Evolutionary conservation across 805 yeast species (phyloP), one percentile per base, ranked within the genome.

Genomic region (Wickerhamomyces ciferrii): DNA sequence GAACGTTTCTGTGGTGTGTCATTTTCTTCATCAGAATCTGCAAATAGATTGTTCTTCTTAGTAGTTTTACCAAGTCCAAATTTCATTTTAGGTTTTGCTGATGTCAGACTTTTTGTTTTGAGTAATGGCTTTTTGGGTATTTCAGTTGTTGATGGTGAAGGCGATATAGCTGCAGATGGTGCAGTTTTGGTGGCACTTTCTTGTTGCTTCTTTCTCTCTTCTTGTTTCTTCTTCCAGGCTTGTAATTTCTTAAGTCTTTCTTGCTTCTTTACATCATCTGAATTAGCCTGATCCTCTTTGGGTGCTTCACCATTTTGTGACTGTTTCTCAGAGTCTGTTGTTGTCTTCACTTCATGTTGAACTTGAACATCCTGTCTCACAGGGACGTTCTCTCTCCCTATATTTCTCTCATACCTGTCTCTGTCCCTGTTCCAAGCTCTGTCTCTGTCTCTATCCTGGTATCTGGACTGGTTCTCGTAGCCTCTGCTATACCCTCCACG

Each of bases 191-290:
- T 18, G 21, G 17, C 38, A 43, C 43, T 52, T 44, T 50, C 57
- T 34, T 49, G 51, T 19, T 47, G 57, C 43, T 37, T 58, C 59
- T 53, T 63, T 43, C 51, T 39, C 45, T 52, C 60, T 21, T 52
- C 55, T 47, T 65, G 69, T 52, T 68, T 71, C 63, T 60, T 66
- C 59, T 76, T 78, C 83, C 84, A 79, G 23, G 76, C 79, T 46
- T 74, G 77, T 0, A 78, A 56, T 47, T 74, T 68, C 49, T 62
- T 60, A 39, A 66, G 68, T 39, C 74, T 64, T 37, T 62, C 66
- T 21, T 46, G 51, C 44, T 53, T 55, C 51, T 54, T 56, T 14
- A 44, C 36, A 21, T 50, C 59, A 15, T 10, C 43, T 20, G 11
- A 5, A 13, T 14, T 39, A 23, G n/a, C 38, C 9, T 49, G 45